Conservation (phyloP, 2,329 filamentous ascomycete species). For the Aspergillus sp. region DNA sequence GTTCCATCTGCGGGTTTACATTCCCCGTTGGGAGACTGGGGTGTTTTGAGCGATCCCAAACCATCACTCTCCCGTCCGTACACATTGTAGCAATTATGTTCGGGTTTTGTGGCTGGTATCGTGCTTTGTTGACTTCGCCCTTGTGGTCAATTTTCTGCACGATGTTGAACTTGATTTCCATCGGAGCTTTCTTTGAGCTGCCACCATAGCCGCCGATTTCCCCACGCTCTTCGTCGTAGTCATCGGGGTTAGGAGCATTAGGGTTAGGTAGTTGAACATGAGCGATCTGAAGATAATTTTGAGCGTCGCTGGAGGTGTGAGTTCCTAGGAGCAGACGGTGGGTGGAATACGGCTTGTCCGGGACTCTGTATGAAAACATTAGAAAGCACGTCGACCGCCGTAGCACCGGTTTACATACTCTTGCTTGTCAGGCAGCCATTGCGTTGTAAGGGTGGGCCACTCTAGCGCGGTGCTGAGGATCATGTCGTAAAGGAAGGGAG, state of each 20-base stretch:
- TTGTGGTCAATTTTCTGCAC: slow-evolving; percentile 96
- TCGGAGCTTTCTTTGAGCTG: slow-evolving; percentile 64
- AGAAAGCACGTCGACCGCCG: not conserved
- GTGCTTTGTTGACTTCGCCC: slow-evolving; percentile 96
- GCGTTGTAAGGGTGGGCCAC: slow-evolving; percentile 95
- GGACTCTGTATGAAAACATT: slow-evolving; percentile 50
- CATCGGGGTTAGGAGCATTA: slow-evolving; percentile 66
- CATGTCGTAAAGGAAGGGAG: slow-evolving; percentile 96
- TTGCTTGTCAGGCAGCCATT: slow-evolving; percentile 97
- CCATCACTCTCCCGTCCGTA: slow-evolving; percentile 80
- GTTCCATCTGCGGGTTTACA: slow-evolving; percentile 78
- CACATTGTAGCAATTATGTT: slow-evolving; percentile 95
- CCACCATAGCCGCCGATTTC: slow-evolving; percentile 93
- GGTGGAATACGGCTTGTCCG: slow-evolving; percentile 81
- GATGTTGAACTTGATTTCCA: slow-evolving; percentile 79
- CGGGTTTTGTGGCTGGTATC: slow-evolving; percentile 96
- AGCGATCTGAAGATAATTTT: slow-evolving; percentile 93
- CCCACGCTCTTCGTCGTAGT: slow-evolving; percentile 88
- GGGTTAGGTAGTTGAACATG: slow-evolving; percentile 89
- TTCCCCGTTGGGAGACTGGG: slow-evolving; percentile 71
- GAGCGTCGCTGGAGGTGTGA: slow-evolving; percentile 80
- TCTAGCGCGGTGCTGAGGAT: slow-evolving; percentile 92
- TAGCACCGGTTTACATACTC: slow-evolving; percentile 49
- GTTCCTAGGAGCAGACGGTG: slow-evolving; percentile 93
- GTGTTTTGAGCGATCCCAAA: slow-evolving; percentile 97